Base-by-base conservation (phyloP, 306 rosid genomes). In the Lotus japonicus region DNA sequence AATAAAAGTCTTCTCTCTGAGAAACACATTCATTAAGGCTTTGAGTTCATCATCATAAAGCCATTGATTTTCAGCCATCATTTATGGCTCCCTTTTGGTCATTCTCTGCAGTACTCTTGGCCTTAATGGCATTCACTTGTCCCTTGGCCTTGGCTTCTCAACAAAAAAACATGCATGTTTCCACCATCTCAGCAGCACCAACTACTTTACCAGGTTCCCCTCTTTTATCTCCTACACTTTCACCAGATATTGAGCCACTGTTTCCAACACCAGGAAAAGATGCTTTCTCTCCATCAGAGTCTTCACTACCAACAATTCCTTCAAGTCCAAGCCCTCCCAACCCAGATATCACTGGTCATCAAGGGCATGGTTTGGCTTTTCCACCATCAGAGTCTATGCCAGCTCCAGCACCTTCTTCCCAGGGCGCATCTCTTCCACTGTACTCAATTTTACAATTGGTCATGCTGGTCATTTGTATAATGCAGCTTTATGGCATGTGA, bases 291-390 rank as follows among this genome's bases (percentile, higher is more conserved):
- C 86, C 86, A 1, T 45, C 80, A 31, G 86, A 82, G 7, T 77
- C 80, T 1, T 74, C 86, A 31, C 9, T 78, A 17, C 86, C 86
- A 2, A 82, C 80, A 9, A 82, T 82, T 39, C 83, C 86, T 59
- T 71, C 86, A 42, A 74, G 75, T 28, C 86, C 83, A 0, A 82
- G 83, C 52, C 86, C 86, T 65, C 86, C 86, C 26, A 82, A 82
- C 61, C 80, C 86, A 0, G 83, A 76, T 18, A 39, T 5, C 9
- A 14, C 35, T 0, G 58, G 43, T 26, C 57, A 19, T 66, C 78
- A 67, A n/a, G 75, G 75, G 17, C 39, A 81, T 13, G 58, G 28
- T 13, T 36, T 67, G 67, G 78, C 84, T 68, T 71, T 80, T 54
- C 72, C 84, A 12, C 84, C 84, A 1, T 66, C 54, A 3, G 48